Base-by-base conservation (phyloP, 2,329 filamentous ascomycete genomes). In the Talaromyces rugulosus region DNA sequence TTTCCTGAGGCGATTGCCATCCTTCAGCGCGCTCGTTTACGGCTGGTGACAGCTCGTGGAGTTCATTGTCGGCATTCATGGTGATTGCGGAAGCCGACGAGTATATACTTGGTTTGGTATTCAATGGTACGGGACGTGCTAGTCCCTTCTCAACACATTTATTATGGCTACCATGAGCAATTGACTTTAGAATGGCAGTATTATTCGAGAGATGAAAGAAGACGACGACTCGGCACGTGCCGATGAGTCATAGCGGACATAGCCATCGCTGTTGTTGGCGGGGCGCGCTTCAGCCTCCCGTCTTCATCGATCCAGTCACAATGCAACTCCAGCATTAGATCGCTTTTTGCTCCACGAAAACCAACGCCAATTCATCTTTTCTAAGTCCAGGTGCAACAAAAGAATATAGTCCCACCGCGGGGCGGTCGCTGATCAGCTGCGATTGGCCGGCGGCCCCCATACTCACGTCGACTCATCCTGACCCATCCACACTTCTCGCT, bases 1-100 rank as follows among this genome's bases (percentile, higher is more conserved):
- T 69, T 59, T 71, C 71, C 18, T 51, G 44, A 6, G 44, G 18
- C 18, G 44, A 51, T 51, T 51, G 44, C 44, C 44, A 51, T 27
- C n/a, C 12, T 51, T 51, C 44, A 12, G 44, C 9, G 44, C n/a
- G 18, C 27, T 51, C 44, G 27, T 40, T 51, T 51, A 51, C 44
- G 18, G 36, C 14, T 28, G 44, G 44, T 28, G 8, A 5, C 44
- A 51, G 44, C 44, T 51, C 44, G 18, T 51, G 44, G 9, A 51
- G 44, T 51, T 51, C 36, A 40, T 40, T n/a, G 36, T 40, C 36
- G 14, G 36, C n/a, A 51, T 51, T 51, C 44, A 51, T 51, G 27
- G 27, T n/a, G 18, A n/a, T 28, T 11, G 44, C 18, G 44, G 18
- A 8, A 28, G 23, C 23, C 23, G 23, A 23, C 23, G 23, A 23